Percentiles rank a stretch among this genome's conserved stretches.
phyloP scores from a whole-genome alignment of 75 land plant species.

The Adiantum capillusveneris region DNA sequence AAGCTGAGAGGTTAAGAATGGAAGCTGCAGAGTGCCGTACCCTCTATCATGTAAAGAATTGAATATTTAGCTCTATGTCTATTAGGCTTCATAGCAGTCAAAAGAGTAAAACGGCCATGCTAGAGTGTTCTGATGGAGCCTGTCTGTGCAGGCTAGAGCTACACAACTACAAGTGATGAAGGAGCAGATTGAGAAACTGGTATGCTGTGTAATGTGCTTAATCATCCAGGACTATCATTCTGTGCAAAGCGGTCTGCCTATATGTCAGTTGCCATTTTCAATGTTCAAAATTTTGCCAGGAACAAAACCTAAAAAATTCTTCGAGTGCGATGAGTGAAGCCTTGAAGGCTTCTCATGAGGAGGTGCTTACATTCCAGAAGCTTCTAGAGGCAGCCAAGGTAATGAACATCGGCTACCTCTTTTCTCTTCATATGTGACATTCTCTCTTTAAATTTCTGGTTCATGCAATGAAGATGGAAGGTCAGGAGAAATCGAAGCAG shows the following conservation, averaged over 20 bases:
- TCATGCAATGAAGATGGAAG: conserved; percentile 9
- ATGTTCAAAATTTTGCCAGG: conserved; percentile 2
- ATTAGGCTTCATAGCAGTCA: too few relatives aligned
- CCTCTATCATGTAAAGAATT: conserved; percentile 24
- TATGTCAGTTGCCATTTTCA: too few relatives aligned
- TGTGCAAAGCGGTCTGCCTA: too few relatives aligned
- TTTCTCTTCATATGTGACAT: too few relatives aligned
- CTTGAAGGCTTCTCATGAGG: conserved; percentile 5
- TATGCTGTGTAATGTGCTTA: conserved; percentile 8
- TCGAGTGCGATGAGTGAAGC: neutral
- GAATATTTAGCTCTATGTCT: neutral
- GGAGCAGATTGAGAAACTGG: conserved; percentile 25
- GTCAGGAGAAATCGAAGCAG: conserved; percentile 12
- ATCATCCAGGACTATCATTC: too few relatives aligned
- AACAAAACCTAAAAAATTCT: conserved; percentile 3
- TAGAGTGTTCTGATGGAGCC: too few relatives aligned
- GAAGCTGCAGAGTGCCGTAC: conserved; percentile 22
- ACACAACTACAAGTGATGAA: conserved; percentile 14
- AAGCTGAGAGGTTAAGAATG: conserved; percentile 17
- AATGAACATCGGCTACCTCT: neutral
- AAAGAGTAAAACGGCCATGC: neutral
- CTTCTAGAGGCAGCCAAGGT: conserved; percentile 18
- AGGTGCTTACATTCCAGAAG: conserved; percentile 15
- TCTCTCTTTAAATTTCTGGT: neutral
- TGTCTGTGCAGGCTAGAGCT: conserved; percentile 18